These are phyloP conservation scores for Cryptococcus sp. DNA, from an alignment of 1,284 basidiomycete species.

Conservation along the genomic window DNA sequence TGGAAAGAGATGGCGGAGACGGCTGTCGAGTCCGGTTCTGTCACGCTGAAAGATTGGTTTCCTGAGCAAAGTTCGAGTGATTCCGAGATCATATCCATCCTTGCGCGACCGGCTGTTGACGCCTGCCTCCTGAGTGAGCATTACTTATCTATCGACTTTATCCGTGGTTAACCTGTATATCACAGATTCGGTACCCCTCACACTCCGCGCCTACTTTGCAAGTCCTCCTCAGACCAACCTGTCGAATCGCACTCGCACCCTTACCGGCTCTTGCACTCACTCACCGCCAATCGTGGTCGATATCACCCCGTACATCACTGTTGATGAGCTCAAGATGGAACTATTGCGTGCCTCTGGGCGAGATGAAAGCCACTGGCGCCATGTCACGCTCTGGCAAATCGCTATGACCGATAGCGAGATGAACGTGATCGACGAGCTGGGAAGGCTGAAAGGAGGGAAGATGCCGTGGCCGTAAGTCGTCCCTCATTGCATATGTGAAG, in stretches of 20 bases:
- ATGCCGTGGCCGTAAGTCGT: slow-evolving; percentile 49
- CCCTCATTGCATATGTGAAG: not conserved
- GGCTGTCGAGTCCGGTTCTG: slow-evolving; percentile 24
- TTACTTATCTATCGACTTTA: not conserved
- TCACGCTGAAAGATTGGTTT: slow-evolving; percentile 30
- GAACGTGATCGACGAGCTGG: slow-evolving; percentile 41
- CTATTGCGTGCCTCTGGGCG: slow-evolving; percentile 37
- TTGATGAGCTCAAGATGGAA: slow-evolving; percentile 42
- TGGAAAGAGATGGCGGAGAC: slow-evolving; percentile 14
- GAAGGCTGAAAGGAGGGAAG: slow-evolving; percentile 39
- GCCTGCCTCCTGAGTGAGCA: slow-evolving; percentile 17
- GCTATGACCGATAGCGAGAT: slow-evolving; percentile 48
- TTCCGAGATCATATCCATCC: slow-evolving; percentile 33
- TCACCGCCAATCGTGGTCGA: slow-evolving; percentile 35
- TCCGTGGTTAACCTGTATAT: not conserved
- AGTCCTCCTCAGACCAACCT: slow-evolving; percentile 11
- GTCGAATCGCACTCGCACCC: not conserved
- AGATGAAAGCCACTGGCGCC: slow-evolving; percentile 9
- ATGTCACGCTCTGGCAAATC: slow-evolving; percentile 45
- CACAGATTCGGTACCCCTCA: slow-evolving; percentile 26
- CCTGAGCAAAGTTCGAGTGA: slow-evolving; percentile 16
- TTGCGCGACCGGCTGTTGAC: slow-evolving; percentile 31
- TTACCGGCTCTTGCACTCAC: slow-evolving; percentile 7
- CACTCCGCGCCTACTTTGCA: slow-evolving; percentile 37
- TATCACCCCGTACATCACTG: slow-evolving; percentile 28